phyloP scores from a whole-genome alignment of 371 early-diverging fungal species.

The Smittium culicis region DNA sequence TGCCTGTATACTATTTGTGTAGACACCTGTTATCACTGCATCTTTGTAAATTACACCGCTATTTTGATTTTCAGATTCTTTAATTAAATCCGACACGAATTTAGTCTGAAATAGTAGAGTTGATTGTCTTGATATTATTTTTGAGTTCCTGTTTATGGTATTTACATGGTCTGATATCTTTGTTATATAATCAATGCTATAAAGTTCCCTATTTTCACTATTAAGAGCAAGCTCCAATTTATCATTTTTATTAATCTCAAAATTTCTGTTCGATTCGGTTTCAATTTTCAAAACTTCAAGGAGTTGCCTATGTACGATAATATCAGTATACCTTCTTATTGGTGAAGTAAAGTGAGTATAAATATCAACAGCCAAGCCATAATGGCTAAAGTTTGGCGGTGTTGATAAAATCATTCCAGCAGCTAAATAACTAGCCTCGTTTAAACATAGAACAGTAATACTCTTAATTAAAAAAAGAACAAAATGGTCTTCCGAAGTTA shows the following conservation, averaged over 20 bases:
- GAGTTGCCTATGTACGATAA: conserved; percentile 86
- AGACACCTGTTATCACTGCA: not conserved
- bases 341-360: conserved; percentile 98
- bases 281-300: conserved; percentile 15
- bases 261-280: not conserved
- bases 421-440: conserved; percentile 47
- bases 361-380: conserved; percentile 69
- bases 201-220: not conserved
- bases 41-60: not conserved
- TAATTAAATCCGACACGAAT: conserved; percentile 28
- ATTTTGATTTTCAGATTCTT: not conserved
- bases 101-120: conserved; percentile 61
- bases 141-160: conserved; percentile 26
- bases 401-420: conserved; percentile 39
- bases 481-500: conserved; percentile 32
- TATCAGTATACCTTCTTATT: conserved; percentile 96
- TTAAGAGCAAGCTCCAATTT: too few relatives aligned
- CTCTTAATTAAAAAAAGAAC: conserved; percentile 44
- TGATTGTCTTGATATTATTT: conserved; percentile 61
- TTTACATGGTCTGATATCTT: conserved; percentile 2
- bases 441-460: conserved; percentile 67
- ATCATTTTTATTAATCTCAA: too few relatives aligned
- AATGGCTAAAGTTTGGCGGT: conserved; percentile 45
- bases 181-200: not conserved
- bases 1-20: not conserved